Conservation (phyloP, 1,139 yeast genomes). For the Suhomyces coccinellae region DNA sequence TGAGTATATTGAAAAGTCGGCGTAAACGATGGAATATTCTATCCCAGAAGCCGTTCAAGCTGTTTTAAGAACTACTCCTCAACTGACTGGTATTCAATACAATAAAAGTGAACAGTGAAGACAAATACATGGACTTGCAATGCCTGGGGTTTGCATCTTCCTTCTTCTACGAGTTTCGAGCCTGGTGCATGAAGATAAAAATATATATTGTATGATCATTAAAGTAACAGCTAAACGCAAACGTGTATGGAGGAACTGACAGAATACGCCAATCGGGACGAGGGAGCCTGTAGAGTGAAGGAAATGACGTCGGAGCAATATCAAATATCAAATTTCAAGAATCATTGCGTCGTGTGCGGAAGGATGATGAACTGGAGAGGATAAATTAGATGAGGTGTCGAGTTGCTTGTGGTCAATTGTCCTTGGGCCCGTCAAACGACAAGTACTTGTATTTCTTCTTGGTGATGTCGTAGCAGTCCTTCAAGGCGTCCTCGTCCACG, state of each 20-base stretch:
- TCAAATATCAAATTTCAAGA: neutral
- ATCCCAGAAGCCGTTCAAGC: too few relatives aligned
- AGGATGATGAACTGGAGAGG: neutral
- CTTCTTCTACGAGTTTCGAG: too few relatives aligned
- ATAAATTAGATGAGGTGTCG: neutral
- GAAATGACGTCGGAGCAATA: constrained; percentile 3
- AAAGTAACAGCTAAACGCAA: constrained; percentile 2
- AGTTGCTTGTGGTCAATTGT: too few relatives aligned
- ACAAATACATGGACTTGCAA: too few relatives aligned
- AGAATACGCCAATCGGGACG: neutral
- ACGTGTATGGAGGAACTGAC: neutral
- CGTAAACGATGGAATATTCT: too few relatives aligned
- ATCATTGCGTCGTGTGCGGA: neutral
- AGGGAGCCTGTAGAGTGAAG: neutral
- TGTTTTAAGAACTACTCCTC: too few relatives aligned
- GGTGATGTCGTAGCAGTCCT: constrained; percentile 72
- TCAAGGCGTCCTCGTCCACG: constrained; percentile 92
- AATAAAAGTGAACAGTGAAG: too few relatives aligned
- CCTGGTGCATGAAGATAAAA: neutral
- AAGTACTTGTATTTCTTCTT: constrained; percentile 72
- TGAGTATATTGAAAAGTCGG: constrained; percentile 31
- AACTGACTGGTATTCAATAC: too few relatives aligned
- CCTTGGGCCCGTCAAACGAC: constrained; percentile 20
- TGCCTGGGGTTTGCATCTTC: too few relatives aligned
- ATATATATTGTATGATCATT: constrained; percentile 6